Conservation (phyloP, 2,329 filamentous ascomycete species). For the Pochonia chlamydosporia region DNA sequence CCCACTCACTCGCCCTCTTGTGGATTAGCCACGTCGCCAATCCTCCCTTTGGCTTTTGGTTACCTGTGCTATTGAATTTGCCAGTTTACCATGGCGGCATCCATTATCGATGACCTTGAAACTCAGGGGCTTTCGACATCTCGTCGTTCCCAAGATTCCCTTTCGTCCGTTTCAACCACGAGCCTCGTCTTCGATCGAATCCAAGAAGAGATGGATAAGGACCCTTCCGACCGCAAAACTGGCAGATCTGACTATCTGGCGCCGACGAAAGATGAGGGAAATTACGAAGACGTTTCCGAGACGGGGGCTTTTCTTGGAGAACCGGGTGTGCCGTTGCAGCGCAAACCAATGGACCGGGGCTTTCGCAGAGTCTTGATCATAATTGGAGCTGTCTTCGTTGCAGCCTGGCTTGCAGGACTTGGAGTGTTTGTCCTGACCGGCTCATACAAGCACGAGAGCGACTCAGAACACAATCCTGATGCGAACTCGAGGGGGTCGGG, state of each 20-base stretch:
- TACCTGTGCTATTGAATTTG: neutral
- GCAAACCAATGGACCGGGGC: constrained; percentile 58
- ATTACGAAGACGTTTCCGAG: constrained; percentile 34
- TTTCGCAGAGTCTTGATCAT: constrained; percentile 59
- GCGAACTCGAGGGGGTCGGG: constrained; percentile 60
- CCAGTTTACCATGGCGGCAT: constrained; percentile 3
- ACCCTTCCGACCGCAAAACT: constrained; percentile 13
- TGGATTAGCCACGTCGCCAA: too few species aligned
- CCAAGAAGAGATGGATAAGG: constrained; percentile 45
- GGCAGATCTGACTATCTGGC: constrained; percentile 16
- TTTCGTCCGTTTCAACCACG: constrained; percentile 76
- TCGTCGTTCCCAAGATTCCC: constrained; percentile 47
- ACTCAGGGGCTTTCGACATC: constrained; percentile 8
- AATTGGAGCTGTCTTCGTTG: constrained; percentile 52
- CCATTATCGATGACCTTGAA: constrained; percentile 13
- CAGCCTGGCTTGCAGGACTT: constrained; percentile 64
- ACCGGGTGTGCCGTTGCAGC: constrained; percentile 28
- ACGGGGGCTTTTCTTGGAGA: constrained; percentile 46
- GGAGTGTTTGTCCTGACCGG: constrained; percentile 60
- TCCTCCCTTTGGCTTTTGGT: too few species aligned
- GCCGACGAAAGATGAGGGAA: constrained; percentile 26
- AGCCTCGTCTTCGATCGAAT: constrained; percentile 77
- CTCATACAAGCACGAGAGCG: constrained; percentile 58
- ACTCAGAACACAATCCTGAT: constrained; percentile 60
- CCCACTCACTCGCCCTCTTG: too few species aligned